Percentiles rank a stretch among this genome's conserved stretches.
These are phyloP conservation scores for Jaenimonas drosophilae DNA, from an alignment of 208 protist species.

Conservation along the genomic window DNA sequence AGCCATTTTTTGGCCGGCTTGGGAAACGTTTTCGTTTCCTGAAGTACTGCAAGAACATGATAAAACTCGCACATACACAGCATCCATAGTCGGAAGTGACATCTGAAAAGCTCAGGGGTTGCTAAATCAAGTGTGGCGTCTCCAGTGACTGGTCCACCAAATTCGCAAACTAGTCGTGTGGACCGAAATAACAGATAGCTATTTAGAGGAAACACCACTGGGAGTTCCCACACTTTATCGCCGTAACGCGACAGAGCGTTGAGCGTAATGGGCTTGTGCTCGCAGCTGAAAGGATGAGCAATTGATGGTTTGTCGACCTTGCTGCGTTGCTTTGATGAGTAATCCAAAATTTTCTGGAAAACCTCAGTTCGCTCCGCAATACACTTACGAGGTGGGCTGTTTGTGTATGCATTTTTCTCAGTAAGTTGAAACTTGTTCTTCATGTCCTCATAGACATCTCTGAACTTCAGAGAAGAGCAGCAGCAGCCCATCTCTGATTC, in stretches of 20 bases:
- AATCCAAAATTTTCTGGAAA: conserved; percentile 11
- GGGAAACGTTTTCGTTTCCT: conserved; percentile 25
- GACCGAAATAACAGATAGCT: not conserved
- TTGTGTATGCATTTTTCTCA: not conserved
- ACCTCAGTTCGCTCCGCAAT: not conserved
- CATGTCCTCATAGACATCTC: conserved; percentile 12
- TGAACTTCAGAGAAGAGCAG: conserved; percentile 4
- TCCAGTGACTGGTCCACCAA: not conserved
- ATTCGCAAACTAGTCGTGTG: not conserved
- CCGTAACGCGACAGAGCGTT: conserved; percentile 4
- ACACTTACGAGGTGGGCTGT: not conserved
- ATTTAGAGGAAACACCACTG: conserved; percentile 7
- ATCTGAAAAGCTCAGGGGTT: conserved; percentile 3
- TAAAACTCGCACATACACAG: conserved; percentile 44
- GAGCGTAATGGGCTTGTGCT: not conserved
- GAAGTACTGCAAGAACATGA: conserved; percentile 35
- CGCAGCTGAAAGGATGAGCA: not conserved
- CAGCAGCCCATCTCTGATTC: conserved; percentile 9
- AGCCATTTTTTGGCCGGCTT: conserved; percentile 11
- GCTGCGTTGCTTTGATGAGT: too few species aligned
- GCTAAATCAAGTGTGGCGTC: not conserved
- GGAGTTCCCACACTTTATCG: conserved; percentile 4
- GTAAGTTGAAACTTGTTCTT: conserved; percentile 3
- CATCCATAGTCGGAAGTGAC: conserved; percentile 46
- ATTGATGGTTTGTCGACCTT: not conserved